Percentiles rank a stretch among this genome's conserved stretches.
These are phyloP conservation scores for Pleurotus giganteus DNA, from an alignment of 768 basidiomycete genomes.

Conservation along the genomic window DNA sequence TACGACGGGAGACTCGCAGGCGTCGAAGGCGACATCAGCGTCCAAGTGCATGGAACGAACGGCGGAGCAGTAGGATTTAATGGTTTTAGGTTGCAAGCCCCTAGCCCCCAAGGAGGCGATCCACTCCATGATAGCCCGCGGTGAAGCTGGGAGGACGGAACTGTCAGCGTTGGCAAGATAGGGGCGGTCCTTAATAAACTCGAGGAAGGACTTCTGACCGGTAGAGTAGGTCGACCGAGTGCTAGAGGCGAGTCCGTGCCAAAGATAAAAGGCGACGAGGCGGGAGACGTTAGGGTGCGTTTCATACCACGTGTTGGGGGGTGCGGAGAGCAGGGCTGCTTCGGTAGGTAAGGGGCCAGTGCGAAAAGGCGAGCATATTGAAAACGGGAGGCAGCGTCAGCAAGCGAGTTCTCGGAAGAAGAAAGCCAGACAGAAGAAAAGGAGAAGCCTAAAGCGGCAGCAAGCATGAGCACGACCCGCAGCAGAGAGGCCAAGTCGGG, in stretches of 20 bases:
- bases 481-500: conserved; percentile 14
- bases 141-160: conserved; percentile 16
- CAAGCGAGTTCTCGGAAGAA: conserved; percentile 17
- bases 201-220: conserved; percentile 23
- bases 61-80: too few species aligned
- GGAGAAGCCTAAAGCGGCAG: conserved; percentile 18
- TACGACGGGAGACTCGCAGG: conserved; percentile 13
- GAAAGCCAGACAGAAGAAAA: conserved; percentile 23
- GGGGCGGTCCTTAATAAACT: conserved; percentile 20
- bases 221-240: conserved; percentile 10
- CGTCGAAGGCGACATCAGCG: conserved; percentile 3
- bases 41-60: too few species aligned
- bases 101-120: conserved; percentile 14
- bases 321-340: conserved; percentile 14
- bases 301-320: conserved; percentile 21
- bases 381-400: conserved; percentile 27
- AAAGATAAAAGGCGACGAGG: conserved; percentile 3
- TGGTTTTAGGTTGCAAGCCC: conserved; percentile 13
- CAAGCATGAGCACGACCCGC: conserved; percentile 15
- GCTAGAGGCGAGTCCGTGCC: conserved; percentile 11
- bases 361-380: conserved; percentile 22
- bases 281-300: not conserved
- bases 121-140: conserved; percentile 19
- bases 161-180: conserved; percentile 12
- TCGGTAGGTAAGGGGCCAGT: conserved; percentile 20